These are phyloP conservation scores for Vachellia collinsii DNA, from an alignment of 306 rosid genomes.

Conservation along the genomic window DNA sequence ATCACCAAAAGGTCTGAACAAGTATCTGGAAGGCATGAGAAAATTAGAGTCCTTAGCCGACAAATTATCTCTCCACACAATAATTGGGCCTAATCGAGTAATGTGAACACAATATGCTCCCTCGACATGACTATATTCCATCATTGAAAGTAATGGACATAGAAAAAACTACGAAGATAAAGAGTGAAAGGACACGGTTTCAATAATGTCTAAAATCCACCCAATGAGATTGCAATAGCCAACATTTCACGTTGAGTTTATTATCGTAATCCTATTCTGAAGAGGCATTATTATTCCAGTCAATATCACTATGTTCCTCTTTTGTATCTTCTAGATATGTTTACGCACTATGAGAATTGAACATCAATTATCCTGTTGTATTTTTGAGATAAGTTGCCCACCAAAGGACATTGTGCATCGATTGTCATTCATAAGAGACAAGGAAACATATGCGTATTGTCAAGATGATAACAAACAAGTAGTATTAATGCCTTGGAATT, in stretches of 20 bases:
- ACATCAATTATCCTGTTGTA: not conserved
- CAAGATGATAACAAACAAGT: constrained; percentile 10
- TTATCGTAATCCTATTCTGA: not conserved
- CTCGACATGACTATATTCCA: not conserved
- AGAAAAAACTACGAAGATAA: not conserved
- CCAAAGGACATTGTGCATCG: not conserved
- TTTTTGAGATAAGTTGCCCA: constrained; percentile 3
- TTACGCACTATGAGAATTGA: not conserved
- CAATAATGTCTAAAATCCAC: not conserved
- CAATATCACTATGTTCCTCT: not conserved
- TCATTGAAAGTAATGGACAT: not conserved
- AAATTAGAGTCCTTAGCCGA: not conserved
- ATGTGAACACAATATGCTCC: not conserved
- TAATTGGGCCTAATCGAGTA: constrained; percentile 1
- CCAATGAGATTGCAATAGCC: not conserved
- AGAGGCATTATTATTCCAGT: not conserved
- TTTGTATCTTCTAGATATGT: not conserved
- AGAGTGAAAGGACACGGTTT: not conserved
- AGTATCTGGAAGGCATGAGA: not conserved
- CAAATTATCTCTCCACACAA: not conserved
- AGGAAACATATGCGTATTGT: not conserved
- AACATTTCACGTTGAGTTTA: not conserved
- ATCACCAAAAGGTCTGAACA: constrained; percentile 18
- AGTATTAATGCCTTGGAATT: not conserved
- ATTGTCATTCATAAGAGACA: not conserved